Conservation (phyloP, 768 basidiomycete species). For the Termitomyces sp. region DNA sequence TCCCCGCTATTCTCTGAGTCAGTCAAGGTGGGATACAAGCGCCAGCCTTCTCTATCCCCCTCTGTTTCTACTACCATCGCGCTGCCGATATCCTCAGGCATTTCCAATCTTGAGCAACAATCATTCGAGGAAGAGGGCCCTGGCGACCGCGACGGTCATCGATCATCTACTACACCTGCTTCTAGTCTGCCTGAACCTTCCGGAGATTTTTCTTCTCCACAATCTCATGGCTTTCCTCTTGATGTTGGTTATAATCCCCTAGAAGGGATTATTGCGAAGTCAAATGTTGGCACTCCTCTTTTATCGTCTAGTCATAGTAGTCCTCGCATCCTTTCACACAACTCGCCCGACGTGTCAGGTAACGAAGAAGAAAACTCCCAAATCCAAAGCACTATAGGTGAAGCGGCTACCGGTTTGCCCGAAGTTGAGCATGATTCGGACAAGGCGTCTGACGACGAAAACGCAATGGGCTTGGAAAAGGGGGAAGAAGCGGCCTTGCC, state of each 20-base stretch:
- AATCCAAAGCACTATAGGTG: background rate
- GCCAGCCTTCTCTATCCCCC: background rate
- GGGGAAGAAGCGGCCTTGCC: conserved; percentile 36
- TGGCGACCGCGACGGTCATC: background rate
- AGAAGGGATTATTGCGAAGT: background rate
- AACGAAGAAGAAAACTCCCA: background rate
- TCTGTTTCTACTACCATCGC: background rate
- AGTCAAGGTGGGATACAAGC: background rate
- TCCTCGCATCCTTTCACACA: background rate
- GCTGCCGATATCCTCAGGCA: background rate
- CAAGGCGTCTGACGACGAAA: background rate
- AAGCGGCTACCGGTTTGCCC: background rate
- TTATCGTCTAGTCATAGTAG: background rate
- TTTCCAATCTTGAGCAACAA: background rate
- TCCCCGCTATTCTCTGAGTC: background rate
- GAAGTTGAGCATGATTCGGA: background rate
- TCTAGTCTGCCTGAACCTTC: background rate
- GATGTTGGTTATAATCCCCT: background rate
- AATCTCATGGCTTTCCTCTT: background rate
- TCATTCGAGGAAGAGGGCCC: background rate
- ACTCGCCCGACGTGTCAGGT: background rate
- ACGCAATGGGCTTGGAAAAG: conserved; percentile 12
- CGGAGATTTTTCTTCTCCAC: background rate
- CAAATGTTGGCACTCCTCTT: background rate
- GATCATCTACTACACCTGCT: background rate